phyloP scores from a whole-genome alignment of 2,329 filamentous ascomycete genomes.

The Sclerotinia glacialis region DNA sequence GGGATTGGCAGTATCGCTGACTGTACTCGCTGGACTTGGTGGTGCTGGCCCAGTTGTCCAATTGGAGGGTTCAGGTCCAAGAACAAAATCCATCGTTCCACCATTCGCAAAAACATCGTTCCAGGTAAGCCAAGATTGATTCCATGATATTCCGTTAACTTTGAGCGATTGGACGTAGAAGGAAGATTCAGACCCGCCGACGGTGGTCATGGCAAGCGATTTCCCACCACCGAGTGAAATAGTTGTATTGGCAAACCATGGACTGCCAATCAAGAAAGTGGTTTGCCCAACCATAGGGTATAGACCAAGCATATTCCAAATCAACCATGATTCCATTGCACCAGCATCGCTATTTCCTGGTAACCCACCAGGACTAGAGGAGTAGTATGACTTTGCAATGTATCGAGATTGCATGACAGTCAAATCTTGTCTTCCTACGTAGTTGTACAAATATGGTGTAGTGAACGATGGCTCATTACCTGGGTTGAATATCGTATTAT shows the following conservation, averaged over 20 bases:
- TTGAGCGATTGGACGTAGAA: conserved; percentile 64
- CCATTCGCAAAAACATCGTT: conserved; percentile 63
- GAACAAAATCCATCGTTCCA: conserved; percentile 61
- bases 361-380: conserved; percentile 52
- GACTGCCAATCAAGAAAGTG: conserved; percentile 62
- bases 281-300: conserved; percentile 68
- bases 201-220: conserved; percentile 52
- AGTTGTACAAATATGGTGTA: conserved; percentile 68
- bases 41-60: conserved; percentile 61
- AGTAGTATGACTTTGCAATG: conserved; percentile 60
- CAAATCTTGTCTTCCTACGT: conserved; percentile 59
- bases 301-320: conserved; percentile 67
- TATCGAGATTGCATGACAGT: conserved; percentile 57
- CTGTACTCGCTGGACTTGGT: conserved; percentile 53
- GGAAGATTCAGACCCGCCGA: conserved; percentile 46
- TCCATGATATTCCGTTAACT: conserved; percentile 63
- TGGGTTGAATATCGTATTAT: conserved; percentile 54
- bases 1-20: conserved; percentile 8
- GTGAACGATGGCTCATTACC: conserved; percentile 48
- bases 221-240: conserved; percentile 57
- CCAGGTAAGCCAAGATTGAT: conserved; percentile 64
- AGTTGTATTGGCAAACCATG: conserved; percentile 59
- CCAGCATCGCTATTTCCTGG: conserved; percentile 71
- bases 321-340: conserved; percentile 68
- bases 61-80: conserved; percentile 51